phyloP scores from a whole-genome alignment of 2,329 filamentous ascomycete genomes.

The Sporothrix protearum region DNA sequence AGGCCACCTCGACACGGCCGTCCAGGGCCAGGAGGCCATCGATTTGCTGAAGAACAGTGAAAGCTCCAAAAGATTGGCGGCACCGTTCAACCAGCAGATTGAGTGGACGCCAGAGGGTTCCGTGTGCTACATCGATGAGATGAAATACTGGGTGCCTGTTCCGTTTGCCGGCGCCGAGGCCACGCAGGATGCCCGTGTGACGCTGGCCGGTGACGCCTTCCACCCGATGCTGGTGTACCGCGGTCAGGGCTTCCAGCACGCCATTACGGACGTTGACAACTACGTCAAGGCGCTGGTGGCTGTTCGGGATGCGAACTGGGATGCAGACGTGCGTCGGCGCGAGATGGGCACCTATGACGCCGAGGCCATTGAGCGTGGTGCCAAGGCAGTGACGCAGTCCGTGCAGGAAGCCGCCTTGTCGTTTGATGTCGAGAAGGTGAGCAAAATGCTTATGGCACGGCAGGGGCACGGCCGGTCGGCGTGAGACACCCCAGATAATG shows the following conservation, averaged over 20 bases:
- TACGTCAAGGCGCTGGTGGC: conserved; percentile 37
- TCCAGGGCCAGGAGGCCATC: conserved; percentile 39
- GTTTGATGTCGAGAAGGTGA: conserved; percentile 33
- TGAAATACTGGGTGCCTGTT: conserved; percentile 39
- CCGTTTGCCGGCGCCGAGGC: conserved; percentile 36
- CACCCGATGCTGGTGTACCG: conserved; percentile 47
- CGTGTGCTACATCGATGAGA: conserved; percentile 36
- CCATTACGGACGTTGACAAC: conserved; percentile 40
- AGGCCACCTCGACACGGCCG: conserved; percentile 26
- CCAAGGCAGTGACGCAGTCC: conserved; percentile 37
- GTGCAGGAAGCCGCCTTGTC: conserved; percentile 36
- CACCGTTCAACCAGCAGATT: conserved; percentile 36
- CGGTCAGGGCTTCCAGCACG: conserved; percentile 46
- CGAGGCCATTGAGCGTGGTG: conserved; percentile 37
- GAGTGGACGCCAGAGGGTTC: conserved; percentile 38
- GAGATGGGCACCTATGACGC: conserved; percentile 34
- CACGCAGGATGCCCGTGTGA: conserved; percentile 34
- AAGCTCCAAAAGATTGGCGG: conserved; percentile 30
- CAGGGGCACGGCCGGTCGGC: conserved; percentile 32
- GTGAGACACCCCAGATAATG: conserved; percentile 2
- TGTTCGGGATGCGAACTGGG: conserved; percentile 27
- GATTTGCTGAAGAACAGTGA: conserved; percentile 32
- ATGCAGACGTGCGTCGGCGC: conserved; percentile 23
- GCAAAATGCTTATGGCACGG: conserved; percentile 37
- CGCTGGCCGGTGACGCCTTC: conserved; percentile 41